phyloP scores from a whole-genome alignment of 2,329 filamentous ascomycete species.

The Aspergillus quadricinctus region DNA sequence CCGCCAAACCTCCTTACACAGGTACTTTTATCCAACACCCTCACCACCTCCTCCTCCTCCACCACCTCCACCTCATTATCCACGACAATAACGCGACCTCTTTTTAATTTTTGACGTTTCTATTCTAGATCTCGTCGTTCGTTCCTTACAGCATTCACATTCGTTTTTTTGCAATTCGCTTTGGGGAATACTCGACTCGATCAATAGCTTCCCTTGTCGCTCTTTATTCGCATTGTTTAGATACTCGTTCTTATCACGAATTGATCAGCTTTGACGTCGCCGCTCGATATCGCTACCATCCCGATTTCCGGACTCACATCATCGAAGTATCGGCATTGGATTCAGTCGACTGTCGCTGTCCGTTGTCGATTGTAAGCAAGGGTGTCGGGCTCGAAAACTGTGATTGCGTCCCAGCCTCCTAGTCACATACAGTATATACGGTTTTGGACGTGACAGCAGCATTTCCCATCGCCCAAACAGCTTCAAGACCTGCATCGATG shows the following conservation, averaged over 20 bases:
- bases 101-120: slow-evolving; percentile 2
- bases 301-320: neutral
- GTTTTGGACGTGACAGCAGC: neutral
- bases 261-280: slow-evolving; percentile 1
- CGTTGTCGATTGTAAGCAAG: neutral
- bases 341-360: neutral
- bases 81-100: slow-evolving; percentile 2
- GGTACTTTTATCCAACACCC: slow-evolving; percentile 1
- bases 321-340: slow-evolving; percentile 2
- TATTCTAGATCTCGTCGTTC: slow-evolving; percentile 22
- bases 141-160: slow-evolving; percentile 22
- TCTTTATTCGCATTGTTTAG: slow-evolving; percentile 21
- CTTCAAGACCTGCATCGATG: neutral
- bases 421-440: neutral
- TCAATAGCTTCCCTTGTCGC: slow-evolving; percentile 20
- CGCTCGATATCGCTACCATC: neutral
- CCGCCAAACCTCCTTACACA: neutral
- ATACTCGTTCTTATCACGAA: slow-evolving; percentile 5
- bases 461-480: neutral
- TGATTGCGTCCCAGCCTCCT: slow-evolving; percentile 4
- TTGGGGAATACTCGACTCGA: slow-evolving; percentile 11
- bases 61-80: slow-evolving; percentile 1
- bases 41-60: slow-evolving; percentile 4
- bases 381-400: neutral
- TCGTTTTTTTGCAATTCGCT: slow-evolving; percentile 19